Conservation (phyloP, 768 basidiomycete genomes). For the Trametes villosa region DNA sequence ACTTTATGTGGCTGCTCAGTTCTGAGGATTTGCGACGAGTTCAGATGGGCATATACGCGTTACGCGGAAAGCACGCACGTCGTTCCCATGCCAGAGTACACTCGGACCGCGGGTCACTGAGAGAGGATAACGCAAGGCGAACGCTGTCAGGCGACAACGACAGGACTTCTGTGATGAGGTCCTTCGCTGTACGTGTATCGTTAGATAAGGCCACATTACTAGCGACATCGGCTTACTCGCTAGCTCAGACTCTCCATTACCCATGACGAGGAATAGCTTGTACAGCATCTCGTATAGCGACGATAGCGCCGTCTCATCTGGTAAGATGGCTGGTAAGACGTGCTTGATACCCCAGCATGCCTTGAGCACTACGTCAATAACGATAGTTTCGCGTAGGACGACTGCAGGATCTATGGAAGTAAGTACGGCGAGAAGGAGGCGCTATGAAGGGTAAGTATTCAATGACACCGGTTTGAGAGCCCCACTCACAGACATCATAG, state of each 20-base stretch:
- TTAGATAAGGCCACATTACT: neutral
- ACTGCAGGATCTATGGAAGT: neutral
- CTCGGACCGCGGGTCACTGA: slow-evolving; percentile 5
- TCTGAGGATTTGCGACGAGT: neutral
- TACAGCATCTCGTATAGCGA: neutral
- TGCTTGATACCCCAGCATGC: slow-evolving; percentile 15
- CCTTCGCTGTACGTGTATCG: slow-evolving; percentile 28
- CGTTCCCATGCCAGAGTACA: slow-evolving; percentile 16
- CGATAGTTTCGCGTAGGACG: neutral
- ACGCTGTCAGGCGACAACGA: slow-evolving; percentile 2
- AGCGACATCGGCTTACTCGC: neutral
- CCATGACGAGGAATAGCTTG: slow-evolving; percentile 20
- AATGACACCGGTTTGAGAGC: too few relatives aligned
- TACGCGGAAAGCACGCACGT: slow-evolving; percentile 10
- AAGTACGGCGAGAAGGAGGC: neutral
- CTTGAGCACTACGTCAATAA: slow-evolving; percentile 10
- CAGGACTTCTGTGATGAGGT: slow-evolving; percentile 13
- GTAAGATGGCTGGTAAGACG: neutral
- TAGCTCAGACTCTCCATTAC: slow-evolving; percentile 1
- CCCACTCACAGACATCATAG: slow-evolving; percentile 20
- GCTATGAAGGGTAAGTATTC: neutral
- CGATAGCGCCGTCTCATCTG: neutral
- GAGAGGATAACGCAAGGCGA: neutral
- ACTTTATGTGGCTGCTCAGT: neutral
- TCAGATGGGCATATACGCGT: neutral